phyloP scores from a whole-genome alignment of 2,329 filamentous ascomycete species.

The Arthrinium phaeospermum region DNA sequence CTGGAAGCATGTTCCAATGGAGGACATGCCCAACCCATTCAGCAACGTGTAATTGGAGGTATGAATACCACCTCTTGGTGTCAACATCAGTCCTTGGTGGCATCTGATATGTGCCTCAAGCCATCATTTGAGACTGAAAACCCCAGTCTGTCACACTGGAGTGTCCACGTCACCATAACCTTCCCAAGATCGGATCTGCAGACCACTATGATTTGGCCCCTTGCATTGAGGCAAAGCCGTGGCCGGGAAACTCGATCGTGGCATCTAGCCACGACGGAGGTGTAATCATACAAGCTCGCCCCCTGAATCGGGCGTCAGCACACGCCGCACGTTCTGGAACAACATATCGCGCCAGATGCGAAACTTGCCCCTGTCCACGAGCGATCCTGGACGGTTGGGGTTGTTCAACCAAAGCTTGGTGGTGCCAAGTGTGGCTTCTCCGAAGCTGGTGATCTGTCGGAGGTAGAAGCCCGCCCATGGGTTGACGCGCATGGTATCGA shows the following conservation, averaged over 20 bases:
- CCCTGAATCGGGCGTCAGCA: background rate
- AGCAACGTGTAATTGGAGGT: no score
- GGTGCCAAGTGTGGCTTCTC: slow-evolving; percentile 16
- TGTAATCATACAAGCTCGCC: background rate
- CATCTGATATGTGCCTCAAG: background rate
- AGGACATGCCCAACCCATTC: no score
- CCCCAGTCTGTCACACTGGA: background rate
- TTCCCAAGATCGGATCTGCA: background rate
- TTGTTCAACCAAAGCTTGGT: slow-evolving; percentile 18
- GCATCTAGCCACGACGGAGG: background rate
- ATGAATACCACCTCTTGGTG: no score
- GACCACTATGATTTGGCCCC: background rate
- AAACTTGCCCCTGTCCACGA: slow-evolving; percentile 8
- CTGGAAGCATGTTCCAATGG: no score
- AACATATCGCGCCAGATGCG: slow-evolving; percentile 11
- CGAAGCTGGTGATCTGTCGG: slow-evolving; percentile 20
- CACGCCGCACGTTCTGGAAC: background rate
- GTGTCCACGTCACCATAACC: background rate
- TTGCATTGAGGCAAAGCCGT: background rate
- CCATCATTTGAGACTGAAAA: background rate
- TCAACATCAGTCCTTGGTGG: background rate
- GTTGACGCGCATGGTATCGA: slow-evolving; percentile 6
- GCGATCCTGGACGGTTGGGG: slow-evolving; percentile 8
- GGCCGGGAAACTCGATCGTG: background rate
- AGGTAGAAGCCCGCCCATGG: slow-evolving; percentile 23